Conservation (phyloP, 1,284 basidiomycete genomes). For the Ceratorhiza oryzae-sativae region DNA sequence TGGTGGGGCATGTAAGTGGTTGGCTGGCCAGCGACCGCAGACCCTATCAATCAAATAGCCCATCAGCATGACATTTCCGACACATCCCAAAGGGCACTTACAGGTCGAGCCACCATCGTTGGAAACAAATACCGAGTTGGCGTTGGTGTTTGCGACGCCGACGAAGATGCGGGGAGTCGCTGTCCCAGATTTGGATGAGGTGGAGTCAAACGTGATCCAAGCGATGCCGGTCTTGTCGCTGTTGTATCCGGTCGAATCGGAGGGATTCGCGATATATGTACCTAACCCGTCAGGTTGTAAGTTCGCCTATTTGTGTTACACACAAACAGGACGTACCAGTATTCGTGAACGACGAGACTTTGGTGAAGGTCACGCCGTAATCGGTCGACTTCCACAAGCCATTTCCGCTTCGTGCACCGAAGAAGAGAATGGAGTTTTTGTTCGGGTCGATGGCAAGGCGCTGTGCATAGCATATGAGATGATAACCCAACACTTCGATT, state of each 20-base stretch:
- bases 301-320: no score
- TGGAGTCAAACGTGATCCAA: constrained; percentile 67
- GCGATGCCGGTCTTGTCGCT: constrained; percentile 52
- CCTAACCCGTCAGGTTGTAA: no score
- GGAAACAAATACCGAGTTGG: constrained; percentile 63
- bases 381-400: constrained; percentile 62
- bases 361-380: constrained; percentile 49
- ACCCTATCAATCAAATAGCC: constrained; percentile 55
- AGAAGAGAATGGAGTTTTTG: constrained; percentile 64
- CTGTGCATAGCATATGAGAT: constrained; percentile 48
- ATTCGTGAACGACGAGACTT: constrained; percentile 51
- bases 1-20: constrained; percentile 68
- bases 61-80: background rate
- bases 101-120: constrained; percentile 65
- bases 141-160: constrained; percentile 64
- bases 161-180: constrained; percentile 71
- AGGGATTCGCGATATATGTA: constrained; percentile 63
- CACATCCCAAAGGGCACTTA: constrained; percentile 46
- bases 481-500: background rate
- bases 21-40: constrained; percentile 61
- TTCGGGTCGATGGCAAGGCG: constrained; percentile 70
- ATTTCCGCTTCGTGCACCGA: constrained; percentile 67
- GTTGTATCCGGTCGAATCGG: constrained; percentile 52
- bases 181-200: constrained; percentile 58
- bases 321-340: constrained; percentile 48